phyloP scores from a whole-genome alignment of 208 protist species.

The Herpetomonas tarakana region DNA sequence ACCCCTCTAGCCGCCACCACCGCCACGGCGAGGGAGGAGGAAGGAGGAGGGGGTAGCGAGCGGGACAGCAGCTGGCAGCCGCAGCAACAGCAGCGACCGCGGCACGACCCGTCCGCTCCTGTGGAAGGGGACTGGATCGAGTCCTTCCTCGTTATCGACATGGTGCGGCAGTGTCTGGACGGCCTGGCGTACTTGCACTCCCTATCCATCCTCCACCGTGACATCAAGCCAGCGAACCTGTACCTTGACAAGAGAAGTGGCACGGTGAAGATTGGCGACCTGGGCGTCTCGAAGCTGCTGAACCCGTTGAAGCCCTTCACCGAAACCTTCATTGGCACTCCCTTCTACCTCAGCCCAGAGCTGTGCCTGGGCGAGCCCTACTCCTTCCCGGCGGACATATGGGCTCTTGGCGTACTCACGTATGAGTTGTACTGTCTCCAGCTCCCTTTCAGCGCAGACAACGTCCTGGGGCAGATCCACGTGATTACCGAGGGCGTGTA shows the following conservation, averaged over 20 bases:
- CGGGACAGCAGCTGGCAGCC: background rate
- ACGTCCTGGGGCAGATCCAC: constrained; percentile 85
- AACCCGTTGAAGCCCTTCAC: constrained; percentile 46
- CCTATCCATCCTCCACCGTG: constrained; percentile 84
- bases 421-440: constrained; percentile 85
- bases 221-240: constrained; percentile 93
- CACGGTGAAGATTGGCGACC: constrained; percentile 82
- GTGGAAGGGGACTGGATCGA: constrained; percentile 47
- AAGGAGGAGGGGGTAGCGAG: background rate
- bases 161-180: constrained; percentile 73
- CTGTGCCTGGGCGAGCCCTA: constrained; percentile 85
- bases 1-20: constrained; percentile 4
- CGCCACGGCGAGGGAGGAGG: background rate
- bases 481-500: constrained; percentile 82
- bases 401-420: constrained; percentile 80
- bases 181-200: constrained; percentile 83
- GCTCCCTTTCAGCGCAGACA: constrained; percentile 77
- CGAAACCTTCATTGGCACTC: constrained; percentile 87
- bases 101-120: constrained; percentile 4
- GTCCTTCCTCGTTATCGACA: constrained; percentile 70
- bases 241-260: constrained; percentile 57
- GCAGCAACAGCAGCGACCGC: background rate
- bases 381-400: constrained; percentile 81
- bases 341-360: constrained; percentile 89
- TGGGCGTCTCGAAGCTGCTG: constrained; percentile 85